A percentile compares a stretch with the other conserved stretches of the same genome.
phyloP scores from a whole-genome alignment of 768 basidiomycete genomes.

The Mycena albidolilacea region DNA sequence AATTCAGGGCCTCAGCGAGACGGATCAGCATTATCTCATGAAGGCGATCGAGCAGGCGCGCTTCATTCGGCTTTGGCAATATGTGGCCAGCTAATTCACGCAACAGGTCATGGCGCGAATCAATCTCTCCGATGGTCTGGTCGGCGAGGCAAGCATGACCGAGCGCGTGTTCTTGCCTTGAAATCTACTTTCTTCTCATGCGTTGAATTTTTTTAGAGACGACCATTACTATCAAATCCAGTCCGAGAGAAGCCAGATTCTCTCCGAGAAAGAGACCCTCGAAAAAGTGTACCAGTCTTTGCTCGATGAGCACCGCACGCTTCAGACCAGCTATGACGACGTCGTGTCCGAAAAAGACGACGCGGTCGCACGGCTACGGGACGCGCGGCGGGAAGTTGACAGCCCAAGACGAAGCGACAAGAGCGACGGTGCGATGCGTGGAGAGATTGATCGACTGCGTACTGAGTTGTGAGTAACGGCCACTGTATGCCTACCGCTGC shows the following conservation, averaged over 20 bases:
- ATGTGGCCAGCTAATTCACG: slow-evolving; percentile 13
- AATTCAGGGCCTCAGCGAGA: slow-evolving; percentile 88
- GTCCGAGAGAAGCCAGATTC: slow-evolving; percentile 81
- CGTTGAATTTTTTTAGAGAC: slow-evolving; percentile 63
- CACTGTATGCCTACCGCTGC: slow-evolving; percentile 10
- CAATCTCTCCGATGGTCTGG: slow-evolving; percentile 61
- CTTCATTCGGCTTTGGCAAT: slow-evolving; percentile 12
- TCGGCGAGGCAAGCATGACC: slow-evolving; percentile 78
- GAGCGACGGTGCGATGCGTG: slow-evolving; percentile 81
- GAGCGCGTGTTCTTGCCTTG: slow-evolving; percentile 67
- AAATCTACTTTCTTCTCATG: slow-evolving; percentile 11
- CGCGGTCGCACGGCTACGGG: slow-evolving; percentile 71
- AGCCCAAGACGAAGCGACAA: slow-evolving; percentile 72
- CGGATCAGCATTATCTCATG: slow-evolving; percentile 92
- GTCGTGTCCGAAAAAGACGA: slow-evolving; percentile 85
- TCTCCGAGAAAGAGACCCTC: slow-evolving; percentile 89
- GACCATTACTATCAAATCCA: slow-evolving; percentile 92
- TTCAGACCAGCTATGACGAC: slow-evolving; percentile 88
- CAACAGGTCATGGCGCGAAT: slow-evolving; percentile 84
- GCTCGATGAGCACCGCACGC: slow-evolving; percentile 78
- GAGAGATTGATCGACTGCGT: slow-evolving; percentile 87
- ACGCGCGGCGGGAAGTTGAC: slow-evolving; percentile 72
- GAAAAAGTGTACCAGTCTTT: slow-evolving; percentile 86
- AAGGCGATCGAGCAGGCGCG: slow-evolving; percentile 92
- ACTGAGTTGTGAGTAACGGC: slow-evolving; percentile 81